These are phyloP conservation scores for Phytophthora chlamydospora DNA, from an alignment of 352 stramenopile genomes.

Conservation along the genomic window DNA sequence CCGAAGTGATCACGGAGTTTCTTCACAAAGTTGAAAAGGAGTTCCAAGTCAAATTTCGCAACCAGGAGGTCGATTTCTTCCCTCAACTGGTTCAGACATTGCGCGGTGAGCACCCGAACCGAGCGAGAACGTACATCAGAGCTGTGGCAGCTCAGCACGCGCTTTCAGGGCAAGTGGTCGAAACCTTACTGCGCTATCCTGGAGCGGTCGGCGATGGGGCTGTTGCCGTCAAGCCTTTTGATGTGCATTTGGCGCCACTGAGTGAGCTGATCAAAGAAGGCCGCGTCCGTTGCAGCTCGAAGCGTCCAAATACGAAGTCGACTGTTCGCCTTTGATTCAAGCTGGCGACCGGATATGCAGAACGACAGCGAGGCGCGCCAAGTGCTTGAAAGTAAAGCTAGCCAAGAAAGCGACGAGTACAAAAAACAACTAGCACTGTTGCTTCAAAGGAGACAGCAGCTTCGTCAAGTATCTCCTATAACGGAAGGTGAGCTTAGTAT, in stretches of 20 bases:
- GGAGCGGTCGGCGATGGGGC: conserved; percentile 48
- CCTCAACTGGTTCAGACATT: conserved; percentile 67
- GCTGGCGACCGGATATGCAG: conserved; percentile 44
- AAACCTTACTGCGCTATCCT: conserved; percentile 42
- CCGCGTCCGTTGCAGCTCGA: conserved; percentile 20
- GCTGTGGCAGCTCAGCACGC: conserved; percentile 47
- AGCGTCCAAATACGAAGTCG: conserved; percentile 15
- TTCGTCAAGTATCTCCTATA: conserved; percentile 24
- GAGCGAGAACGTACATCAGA: conserved; percentile 61
- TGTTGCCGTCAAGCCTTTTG: conserved; percentile 35
- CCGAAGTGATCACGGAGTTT: conserved; percentile 47
- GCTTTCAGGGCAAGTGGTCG: conserved; percentile 50
- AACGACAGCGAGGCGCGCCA: conserved; percentile 37
- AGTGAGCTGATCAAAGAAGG: conserved; percentile 47
- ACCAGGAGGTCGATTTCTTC: conserved; percentile 69
- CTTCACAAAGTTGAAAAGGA: conserved; percentile 46
- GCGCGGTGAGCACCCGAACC: conserved; percentile 60
- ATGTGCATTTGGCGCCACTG: conserved; percentile 46
- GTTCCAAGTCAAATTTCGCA: conserved; percentile 43
- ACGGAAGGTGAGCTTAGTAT: conserved; percentile 18
- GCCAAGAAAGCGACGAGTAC: conserved; percentile 39
- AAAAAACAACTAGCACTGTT: conserved; percentile 52
- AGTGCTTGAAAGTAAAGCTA: conserved; percentile 25
- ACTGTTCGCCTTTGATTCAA: conserved; percentile 15
- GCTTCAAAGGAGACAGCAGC: conserved; percentile 46